Percentiles rank a stretch among this genome's conserved stretches.
These are phyloP conservation scores for Daldinia eschscholtzii DNA, from an alignment of 2,329 filamentous ascomycete species.

Conservation along the genomic window DNA sequence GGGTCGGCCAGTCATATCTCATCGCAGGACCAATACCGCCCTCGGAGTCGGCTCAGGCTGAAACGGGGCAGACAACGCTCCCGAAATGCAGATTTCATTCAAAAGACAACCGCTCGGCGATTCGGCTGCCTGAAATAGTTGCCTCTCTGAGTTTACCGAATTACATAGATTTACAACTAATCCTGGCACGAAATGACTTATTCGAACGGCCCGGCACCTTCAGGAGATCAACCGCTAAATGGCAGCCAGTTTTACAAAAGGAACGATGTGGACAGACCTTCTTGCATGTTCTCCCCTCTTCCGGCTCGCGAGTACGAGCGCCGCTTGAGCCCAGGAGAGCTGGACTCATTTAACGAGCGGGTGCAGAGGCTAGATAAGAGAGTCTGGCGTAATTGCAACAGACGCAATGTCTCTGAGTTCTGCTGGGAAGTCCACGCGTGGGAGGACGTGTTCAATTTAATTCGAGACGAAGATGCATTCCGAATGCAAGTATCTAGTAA, in stretches of 20 bases:
- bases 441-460: neutral
- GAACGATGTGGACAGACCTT: neutral
- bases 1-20: neutral
- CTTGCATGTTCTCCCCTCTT: neutral
- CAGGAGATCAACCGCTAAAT: neutral
- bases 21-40: conserved; percentile 3
- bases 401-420: conserved; percentile 5
- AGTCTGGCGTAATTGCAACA: neutral
- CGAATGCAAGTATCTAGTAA: neutral
- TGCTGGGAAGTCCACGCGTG: conserved; percentile 10
- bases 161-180: too few relatives aligned
- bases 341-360: neutral
- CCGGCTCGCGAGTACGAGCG: neutral
- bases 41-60: neutral
- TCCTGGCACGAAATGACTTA: neutral
- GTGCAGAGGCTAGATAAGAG: neutral
- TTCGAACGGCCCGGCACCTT: neutral
- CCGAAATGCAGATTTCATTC: neutral
- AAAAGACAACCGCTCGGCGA: neutral
- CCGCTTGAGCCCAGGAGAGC: neutral
- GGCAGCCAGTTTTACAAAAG: neutral
- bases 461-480: conserved; percentile 1
- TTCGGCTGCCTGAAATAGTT: neutral
- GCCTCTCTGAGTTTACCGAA: neutral
- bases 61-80: neutral